Conservation (phyloP, 164 flowering plant genomes). For the Nymphaea thermarum region DNA sequence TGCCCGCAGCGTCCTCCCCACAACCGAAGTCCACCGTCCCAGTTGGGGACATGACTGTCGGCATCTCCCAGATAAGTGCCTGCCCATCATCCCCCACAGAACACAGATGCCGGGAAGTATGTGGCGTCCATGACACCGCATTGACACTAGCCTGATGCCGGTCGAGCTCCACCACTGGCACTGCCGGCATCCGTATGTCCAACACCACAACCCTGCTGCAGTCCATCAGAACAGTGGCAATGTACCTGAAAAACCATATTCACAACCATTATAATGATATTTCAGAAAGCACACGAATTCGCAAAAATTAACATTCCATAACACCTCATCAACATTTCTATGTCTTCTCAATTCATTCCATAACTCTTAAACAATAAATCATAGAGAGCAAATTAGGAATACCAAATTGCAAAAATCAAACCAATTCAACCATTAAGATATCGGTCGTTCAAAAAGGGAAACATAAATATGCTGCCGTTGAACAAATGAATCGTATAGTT, state of each 20-base stretch:
- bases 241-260: constrained; percentile 4
- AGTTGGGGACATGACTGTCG: constrained; percentile 49
- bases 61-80: constrained; percentile 87
- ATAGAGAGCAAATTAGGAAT: too few relatives aligned
- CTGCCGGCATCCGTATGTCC: constrained; percentile 63
- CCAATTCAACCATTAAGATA: too few relatives aligned
- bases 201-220: constrained; percentile 61
- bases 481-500: too few relatives aligned
- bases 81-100: constrained; percentile 77
- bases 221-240: constrained; percentile 81
- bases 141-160: constrained; percentile 68
- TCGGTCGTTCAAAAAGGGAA: too few relatives aligned
- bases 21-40: background rate
- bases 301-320: too few relatives aligned
- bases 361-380: too few relatives aligned
- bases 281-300: too few relatives aligned
- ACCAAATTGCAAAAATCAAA: too few relatives aligned
- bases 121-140: constrained; percentile 88
- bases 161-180: constrained; percentile 80
- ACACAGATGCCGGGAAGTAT: constrained; percentile 55
- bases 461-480: too few relatives aligned
- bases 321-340: too few relatives aligned
- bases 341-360: too few relatives aligned
- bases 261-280: too few relatives aligned
- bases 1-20: constrained; percentile 19